phyloP scores from a whole-genome alignment of 495 filamentous ascomycete species.

The Penicillium canariense region DNA sequence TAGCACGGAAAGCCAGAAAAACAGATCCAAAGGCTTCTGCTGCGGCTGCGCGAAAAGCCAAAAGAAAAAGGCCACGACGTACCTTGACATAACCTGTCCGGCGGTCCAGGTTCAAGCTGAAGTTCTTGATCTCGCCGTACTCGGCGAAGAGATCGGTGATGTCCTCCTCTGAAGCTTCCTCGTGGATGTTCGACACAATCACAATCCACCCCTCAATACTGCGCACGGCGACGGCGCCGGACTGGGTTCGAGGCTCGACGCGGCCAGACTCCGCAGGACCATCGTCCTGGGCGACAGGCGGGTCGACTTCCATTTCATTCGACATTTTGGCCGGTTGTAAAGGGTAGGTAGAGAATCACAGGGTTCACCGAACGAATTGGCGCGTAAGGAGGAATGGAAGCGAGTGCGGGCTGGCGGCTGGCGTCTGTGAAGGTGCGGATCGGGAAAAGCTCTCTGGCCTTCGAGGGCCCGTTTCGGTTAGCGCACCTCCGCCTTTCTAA shows the following conservation, averaged over 20 bases:
- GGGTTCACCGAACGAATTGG: not conserved
- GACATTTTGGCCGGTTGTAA: slow-evolving; percentile 49
- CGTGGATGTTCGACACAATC: slow-evolving; percentile 93
- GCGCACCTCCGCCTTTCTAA: slow-evolving; percentile 7
- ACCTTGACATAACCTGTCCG: slow-evolving; percentile 98
- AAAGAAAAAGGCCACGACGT: slow-evolving; percentile 16
- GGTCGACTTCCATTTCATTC: slow-evolving; percentile 81
- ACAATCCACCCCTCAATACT: slow-evolving; percentile 99
- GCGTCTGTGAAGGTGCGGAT: slow-evolving; percentile 2
- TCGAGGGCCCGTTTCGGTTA: slow-evolving; percentile 7
- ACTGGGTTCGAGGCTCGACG: slow-evolving; percentile 67
- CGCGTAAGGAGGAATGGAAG: slow-evolving; percentile 1
- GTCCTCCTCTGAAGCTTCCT: slow-evolving; percentile 96
- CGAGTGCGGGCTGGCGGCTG: slow-evolving; percentile 1
- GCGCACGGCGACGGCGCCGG: slow-evolving; percentile 86
- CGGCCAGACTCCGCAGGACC: slow-evolving; percentile 46
- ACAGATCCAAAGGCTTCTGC: not conserved
- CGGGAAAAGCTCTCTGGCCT: slow-evolving; percentile 16
- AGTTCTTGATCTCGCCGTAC: slow-evolving; percentile 95
- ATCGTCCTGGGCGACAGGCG: slow-evolving; percentile 47
- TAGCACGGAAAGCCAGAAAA: not conserved
- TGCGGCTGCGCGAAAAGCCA: not conserved
- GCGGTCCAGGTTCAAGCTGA: slow-evolving; percentile 91
- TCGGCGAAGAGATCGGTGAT: slow-evolving; percentile 93
- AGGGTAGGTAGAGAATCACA: not conserved